phyloP scores from a whole-genome alignment of 768 basidiomycete genomes.

The Brasilioporus rufonigricans region DNA sequence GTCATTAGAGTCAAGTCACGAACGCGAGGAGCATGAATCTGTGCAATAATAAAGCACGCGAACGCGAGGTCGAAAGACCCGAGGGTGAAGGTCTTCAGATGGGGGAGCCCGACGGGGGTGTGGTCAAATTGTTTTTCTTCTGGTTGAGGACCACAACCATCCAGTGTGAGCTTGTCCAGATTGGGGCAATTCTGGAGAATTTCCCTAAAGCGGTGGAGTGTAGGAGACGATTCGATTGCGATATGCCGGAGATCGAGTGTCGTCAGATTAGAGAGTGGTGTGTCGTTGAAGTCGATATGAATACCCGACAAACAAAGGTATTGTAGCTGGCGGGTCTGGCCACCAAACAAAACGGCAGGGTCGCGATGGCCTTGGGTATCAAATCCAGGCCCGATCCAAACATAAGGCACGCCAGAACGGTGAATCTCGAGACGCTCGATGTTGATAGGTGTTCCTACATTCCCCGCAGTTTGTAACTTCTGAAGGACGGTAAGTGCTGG shows the following conservation, averaged over 20 bases:
- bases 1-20: slow-evolving; percentile 58
- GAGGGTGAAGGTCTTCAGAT: slow-evolving; percentile 52
- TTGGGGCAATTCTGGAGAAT: slow-evolving; percentile 49
- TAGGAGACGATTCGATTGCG: slow-evolving; percentile 50
- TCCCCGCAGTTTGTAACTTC: slow-evolving; percentile 40
- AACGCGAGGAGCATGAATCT: slow-evolving; percentile 56
- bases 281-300: slow-evolving; percentile 56
- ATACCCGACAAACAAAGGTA: slow-evolving; percentile 58
- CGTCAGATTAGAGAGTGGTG: slow-evolving; percentile 51
- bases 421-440: slow-evolving; percentile 69
- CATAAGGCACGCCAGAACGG: slow-evolving; percentile 47
- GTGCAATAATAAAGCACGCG: slow-evolving; percentile 44
- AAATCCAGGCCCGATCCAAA: slow-evolving; percentile 45
- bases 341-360: slow-evolving; percentile 51
- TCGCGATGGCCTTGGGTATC: slow-evolving; percentile 32
- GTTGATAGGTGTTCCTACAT: slow-evolving; percentile 35
- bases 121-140: slow-evolving; percentile 28
- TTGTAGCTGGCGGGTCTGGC: slow-evolving; percentile 41
- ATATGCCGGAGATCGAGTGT: slow-evolving; percentile 65
- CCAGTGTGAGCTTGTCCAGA: slow-evolving; percentile 54
- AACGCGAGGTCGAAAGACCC: slow-evolving; percentile 53
- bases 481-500: slow-evolving; percentile 50
- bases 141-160: slow-evolving; percentile 56
- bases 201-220: slow-evolving; percentile 47
- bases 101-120: slow-evolving; percentile 45